phyloP scores from a whole-genome alignment of 129 eudicot species.

The Tanacetum coccineum region DNA sequence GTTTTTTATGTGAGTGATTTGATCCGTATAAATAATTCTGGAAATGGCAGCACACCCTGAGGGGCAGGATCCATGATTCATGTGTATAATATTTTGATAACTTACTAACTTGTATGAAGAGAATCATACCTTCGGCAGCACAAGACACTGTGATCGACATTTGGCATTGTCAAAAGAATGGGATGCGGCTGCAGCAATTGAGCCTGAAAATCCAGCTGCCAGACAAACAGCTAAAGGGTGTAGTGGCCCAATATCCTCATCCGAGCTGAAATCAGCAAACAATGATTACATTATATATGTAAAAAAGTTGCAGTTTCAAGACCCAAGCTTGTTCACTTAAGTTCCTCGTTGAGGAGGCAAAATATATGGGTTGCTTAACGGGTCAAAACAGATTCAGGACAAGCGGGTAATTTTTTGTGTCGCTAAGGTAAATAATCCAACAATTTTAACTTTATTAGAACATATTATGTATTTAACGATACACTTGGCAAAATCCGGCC shows the following conservation, averaged over 20 bases:
- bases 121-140: slow-evolving; percentile 60
- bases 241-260: slow-evolving; percentile 72
- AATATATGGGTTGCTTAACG: neutral
- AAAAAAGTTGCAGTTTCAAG: neutral
- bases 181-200: slow-evolving; percentile 83
- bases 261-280: slow-evolving; percentile 35
- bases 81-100: neutral
- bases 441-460: too few species aligned
- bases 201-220: slow-evolving; percentile 81
- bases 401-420: neutral
- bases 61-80: neutral
- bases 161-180: slow-evolving; percentile 89
- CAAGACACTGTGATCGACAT: slow-evolving; percentile 80
- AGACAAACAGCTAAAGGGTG: slow-evolving; percentile 72
- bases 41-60: neutral
- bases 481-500: too few species aligned
- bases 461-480: too few species aligned
- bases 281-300: neutral
- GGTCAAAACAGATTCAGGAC: neutral
- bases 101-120: neutral
- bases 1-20: too few species aligned
- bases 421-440: too few species aligned
- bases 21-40: neutral
- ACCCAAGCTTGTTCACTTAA: neutral
- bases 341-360: neutral